Evolutionary conservation across 2,329 filamentous ascomycete genomes (phyloP).

Genomic region (Malbranchea cinnamomea): DNA sequence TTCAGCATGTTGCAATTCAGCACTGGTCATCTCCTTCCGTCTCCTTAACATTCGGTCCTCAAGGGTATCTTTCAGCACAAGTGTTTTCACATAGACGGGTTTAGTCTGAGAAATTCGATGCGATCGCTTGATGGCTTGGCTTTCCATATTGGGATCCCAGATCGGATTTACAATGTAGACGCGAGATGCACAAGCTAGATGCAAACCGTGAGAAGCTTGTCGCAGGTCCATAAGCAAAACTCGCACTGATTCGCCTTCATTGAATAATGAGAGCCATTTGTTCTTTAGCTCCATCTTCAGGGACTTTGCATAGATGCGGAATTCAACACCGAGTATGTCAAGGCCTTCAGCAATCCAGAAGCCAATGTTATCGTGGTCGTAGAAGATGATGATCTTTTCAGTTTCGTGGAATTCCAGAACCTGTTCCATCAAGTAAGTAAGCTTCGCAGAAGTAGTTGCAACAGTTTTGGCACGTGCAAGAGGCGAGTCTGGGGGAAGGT

Average conservation of each 20-base stretch:
- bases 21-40: constrained; percentile 57
- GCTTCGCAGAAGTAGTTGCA: constrained; percentile 74
- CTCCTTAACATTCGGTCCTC: constrained; percentile 72
- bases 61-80: constrained; percentile 64
- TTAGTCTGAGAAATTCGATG: constrained; percentile 73
- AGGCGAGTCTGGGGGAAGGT: constrained; percentile 29
- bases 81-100: constrained; percentile 69
- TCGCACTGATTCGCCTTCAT: constrained; percentile 50
- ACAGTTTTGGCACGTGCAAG: constrained; percentile 48
- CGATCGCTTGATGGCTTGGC: constrained; percentile 80
- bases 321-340: constrained; percentile 51
- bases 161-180: constrained; percentile 86
- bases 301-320: constrained; percentile 40
- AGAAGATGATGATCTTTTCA: constrained; percentile 88
- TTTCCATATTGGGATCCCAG: constrained; percentile 68
- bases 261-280: constrained; percentile 67
- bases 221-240: constrained; percentile 85
- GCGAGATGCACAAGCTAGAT: constrained; percentile 67
- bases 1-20: constrained; percentile 38
- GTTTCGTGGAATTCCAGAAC: constrained; percentile 51
- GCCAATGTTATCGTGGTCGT: constrained; percentile 73
- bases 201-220: constrained; percentile 75
- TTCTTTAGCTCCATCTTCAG: constrained; percentile 49
- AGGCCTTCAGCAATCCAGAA: constrained; percentile 74
- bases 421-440: constrained; percentile 68